These are phyloP conservation scores for Hysterangium stoloniferum DNA, from an alignment of 768 basidiomycete species.

Conservation along the genomic window DNA sequence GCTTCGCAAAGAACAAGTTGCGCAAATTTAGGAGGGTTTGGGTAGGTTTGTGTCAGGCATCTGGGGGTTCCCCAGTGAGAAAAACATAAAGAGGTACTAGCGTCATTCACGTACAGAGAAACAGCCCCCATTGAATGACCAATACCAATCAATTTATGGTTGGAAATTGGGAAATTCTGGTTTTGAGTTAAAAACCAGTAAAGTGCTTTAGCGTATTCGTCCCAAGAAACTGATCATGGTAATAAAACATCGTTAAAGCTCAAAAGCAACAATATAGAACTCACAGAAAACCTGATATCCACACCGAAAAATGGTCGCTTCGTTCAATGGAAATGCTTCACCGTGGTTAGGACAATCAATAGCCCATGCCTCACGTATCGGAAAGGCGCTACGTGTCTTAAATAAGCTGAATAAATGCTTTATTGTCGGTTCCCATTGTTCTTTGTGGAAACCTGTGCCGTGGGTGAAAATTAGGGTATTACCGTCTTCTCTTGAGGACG, in stretches of 20 bases:
- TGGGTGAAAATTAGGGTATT: slow-evolving; percentile 56
- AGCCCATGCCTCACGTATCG: slow-evolving; percentile 54
- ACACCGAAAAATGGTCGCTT: slow-evolving; percentile 31
- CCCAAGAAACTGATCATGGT: slow-evolving; percentile 46
- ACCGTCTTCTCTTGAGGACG: slow-evolving; percentile 30
- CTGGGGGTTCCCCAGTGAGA: slow-evolving; percentile 23
- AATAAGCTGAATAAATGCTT: slow-evolving; percentile 33
- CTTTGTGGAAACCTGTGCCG: slow-evolving; percentile 69
- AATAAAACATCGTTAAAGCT: background rate
- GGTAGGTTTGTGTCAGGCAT: slow-evolving; percentile 43
- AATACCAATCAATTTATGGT: slow-evolving; percentile 49
- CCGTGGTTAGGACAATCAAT: slow-evolving; percentile 73
- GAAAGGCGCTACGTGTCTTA: slow-evolving; percentile 16
- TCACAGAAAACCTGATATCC: slow-evolving; percentile 40
- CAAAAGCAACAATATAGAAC: slow-evolving; percentile 15
- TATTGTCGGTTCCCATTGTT: slow-evolving; percentile 61
- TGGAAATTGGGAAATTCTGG: slow-evolving; percentile 29
- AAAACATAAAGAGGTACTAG: background rate
- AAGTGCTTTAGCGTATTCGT: slow-evolving; percentile 51
- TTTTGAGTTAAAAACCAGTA: slow-evolving; percentile 47
- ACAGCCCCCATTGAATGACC: slow-evolving; percentile 66
- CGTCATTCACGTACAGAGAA: slow-evolving; percentile 39
- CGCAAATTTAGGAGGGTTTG: slow-evolving; percentile 37
- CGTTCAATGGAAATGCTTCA: slow-evolving; percentile 49
- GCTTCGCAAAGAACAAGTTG: slow-evolving; percentile 58